Conservation (phyloP, 768 basidiomycete species). For the Leccinum sublutescens region DNA sequence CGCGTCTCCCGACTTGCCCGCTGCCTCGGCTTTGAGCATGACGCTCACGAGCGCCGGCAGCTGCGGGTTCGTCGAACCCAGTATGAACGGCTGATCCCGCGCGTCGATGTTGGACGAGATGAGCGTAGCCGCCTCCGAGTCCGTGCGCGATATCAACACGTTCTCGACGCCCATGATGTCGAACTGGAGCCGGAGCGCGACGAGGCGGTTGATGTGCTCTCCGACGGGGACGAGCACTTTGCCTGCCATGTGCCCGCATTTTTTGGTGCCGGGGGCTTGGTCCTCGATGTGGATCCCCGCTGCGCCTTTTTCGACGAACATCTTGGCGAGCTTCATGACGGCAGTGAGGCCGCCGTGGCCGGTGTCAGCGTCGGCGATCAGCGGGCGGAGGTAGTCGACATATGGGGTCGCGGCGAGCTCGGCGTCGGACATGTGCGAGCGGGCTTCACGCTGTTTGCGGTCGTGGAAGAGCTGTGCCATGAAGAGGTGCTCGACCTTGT, state of each 20-base stretch:
- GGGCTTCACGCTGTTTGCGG: conserved; percentile 88
- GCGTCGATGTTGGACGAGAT: conserved; percentile 96
- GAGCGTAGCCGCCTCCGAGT: conserved; percentile 96
- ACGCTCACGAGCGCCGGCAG: conserved; percentile 69
- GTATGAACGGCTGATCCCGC: conserved; percentile 97
- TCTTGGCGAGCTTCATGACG: conserved; percentile 96
- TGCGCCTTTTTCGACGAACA: conserved; percentile 98
- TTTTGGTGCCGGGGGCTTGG: conserved; percentile 97
- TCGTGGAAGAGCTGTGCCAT: conserved; percentile 99
- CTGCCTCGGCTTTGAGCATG: conserved; percentile 82
- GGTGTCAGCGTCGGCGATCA: conserved; percentile 97
- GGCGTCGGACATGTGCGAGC: conserved; percentile 64
- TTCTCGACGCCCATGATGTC: conserved; percentile 99
- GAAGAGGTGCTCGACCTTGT: conserved; percentile 98
- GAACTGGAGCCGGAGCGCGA: conserved; percentile 95
- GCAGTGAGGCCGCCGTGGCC: conserved; percentile 98
- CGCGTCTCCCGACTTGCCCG: conserved; percentile 74
- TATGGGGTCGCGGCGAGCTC: conserved; percentile 68
- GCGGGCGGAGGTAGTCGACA: conserved; percentile 90
- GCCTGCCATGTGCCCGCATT: conserved; percentile 92
- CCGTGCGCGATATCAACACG: conserved; percentile 89
- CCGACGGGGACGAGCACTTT: conserved; percentile 96
- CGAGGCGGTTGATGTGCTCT: conserved; percentile 97
- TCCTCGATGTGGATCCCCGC: conserved; percentile 98
- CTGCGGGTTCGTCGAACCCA: conserved; percentile 80